A percentile compares a stretch with the other conserved stretches of the same genome.
Conservation (phyloP, 345 rosid genomes). For the Gossypium arboreum region DNA sequence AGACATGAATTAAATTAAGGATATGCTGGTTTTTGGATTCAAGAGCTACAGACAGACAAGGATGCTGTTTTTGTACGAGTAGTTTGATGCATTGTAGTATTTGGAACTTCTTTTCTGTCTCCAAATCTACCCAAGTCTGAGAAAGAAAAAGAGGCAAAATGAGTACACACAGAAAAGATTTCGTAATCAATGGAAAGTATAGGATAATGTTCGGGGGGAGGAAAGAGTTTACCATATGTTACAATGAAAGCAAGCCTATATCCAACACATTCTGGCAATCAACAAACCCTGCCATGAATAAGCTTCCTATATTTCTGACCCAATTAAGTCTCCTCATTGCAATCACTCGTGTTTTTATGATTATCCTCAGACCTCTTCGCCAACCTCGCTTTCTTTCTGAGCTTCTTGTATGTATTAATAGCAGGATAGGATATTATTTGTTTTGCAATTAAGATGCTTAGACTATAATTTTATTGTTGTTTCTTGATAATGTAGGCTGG, state of each 20-base stretch:
- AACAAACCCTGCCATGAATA: neutral
- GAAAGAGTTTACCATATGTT: conserved; percentile 1
- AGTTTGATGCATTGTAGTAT: no score
- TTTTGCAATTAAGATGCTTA: neutral
- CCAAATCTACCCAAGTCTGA: neutral
- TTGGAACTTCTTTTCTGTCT: no score
- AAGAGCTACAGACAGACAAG: no score
- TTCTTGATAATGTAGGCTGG: conserved; percentile 7
- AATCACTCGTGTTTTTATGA: neutral
- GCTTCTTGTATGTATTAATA: conserved; percentile 5
- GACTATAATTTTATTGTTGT: neutral
- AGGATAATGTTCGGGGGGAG: neutral
- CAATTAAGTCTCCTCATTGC: conserved; percentile 6
- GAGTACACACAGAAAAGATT: neutral
- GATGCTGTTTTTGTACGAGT: no score
- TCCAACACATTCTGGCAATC: neutral
- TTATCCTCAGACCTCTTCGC: conserved; percentile 9
- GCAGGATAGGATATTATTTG: neutral
- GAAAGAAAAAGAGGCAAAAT: neutral
- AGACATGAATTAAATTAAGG: no score
- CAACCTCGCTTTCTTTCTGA: conserved; percentile 18
- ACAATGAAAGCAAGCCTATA: conserved; percentile 1
- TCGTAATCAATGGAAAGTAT: neutral
- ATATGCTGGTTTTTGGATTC: no score
- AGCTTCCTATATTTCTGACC: neutral